Percentiles rank a stretch among this genome's conserved stretches.
Evolutionary conservation across 768 basidiomycete species (phyloP).

Genomic region (Trametes meyenii): DNA sequence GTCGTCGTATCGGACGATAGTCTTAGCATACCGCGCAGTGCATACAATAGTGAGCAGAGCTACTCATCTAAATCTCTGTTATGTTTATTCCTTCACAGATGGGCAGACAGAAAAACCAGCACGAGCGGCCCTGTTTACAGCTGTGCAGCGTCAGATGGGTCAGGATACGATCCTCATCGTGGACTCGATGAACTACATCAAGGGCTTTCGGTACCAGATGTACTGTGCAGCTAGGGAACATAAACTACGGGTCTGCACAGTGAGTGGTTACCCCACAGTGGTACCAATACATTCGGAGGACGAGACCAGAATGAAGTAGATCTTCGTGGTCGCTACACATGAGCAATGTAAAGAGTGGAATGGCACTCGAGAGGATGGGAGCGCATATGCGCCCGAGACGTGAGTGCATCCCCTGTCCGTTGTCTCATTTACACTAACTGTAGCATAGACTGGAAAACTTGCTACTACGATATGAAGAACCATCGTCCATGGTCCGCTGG

Average conservation of each 20-base stretch:
- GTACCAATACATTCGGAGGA: conserved; percentile 3
- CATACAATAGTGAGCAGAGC: conserved; percentile 68
- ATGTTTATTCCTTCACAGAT: conserved; percentile 45
- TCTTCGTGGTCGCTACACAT: conserved; percentile 74
- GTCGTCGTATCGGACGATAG: conserved; percentile 72
- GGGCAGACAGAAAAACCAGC: conserved; percentile 87
- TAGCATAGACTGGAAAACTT: conserved; percentile 77
- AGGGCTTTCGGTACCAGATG: conserved; percentile 97
- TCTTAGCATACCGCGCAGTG: conserved; percentile 62
- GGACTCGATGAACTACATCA: conserved; percentile 96
- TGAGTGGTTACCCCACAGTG: conserved; percentile 40
- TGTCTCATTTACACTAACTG: conserved; percentile 13
- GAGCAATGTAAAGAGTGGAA: conserved; percentile 85
- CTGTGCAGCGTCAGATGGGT: conserved; percentile 74
- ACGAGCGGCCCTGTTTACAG: conserved; percentile 79
- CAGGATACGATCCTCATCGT: conserved; percentile 81
- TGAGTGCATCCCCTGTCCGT: conserved; percentile 35
- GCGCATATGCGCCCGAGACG: conserved; percentile 72
- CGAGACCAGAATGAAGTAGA: conserved; percentile 44
- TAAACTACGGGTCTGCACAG: conserved; percentile 85
- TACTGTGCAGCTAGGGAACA: conserved; percentile 94
- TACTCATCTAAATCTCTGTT: neutral
- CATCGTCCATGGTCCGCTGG: conserved; percentile 98
- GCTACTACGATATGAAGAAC: conserved; percentile 89
- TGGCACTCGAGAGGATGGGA: conserved; percentile 45